Conservation (phyloP, 768 basidiomycete genomes). For the Tulasnella sp. region DNA sequence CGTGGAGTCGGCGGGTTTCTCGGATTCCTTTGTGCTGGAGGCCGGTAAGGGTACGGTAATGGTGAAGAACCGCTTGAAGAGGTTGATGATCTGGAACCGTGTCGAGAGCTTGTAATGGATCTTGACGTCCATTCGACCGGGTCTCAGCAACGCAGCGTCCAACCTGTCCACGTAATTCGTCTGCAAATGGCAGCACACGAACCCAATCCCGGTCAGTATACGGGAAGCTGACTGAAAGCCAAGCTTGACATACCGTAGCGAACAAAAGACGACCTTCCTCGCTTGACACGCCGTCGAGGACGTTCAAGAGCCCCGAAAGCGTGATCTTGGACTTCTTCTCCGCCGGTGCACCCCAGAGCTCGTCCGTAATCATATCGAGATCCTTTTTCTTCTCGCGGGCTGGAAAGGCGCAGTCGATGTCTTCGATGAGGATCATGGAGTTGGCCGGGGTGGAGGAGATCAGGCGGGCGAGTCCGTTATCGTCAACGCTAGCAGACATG, state of each 20-base stretch:
- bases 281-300: conserved; percentile 46
- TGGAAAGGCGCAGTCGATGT: conserved; percentile 50
- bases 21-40: neutral
- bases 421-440: conserved; percentile 46
- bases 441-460: conserved; percentile 38
- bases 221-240: neutral
- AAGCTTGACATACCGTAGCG: conserved; percentile 34
- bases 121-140: conserved; percentile 46
- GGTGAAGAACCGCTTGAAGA: conserved; percentile 40
- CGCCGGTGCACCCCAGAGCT: conserved; percentile 5
- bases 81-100: conserved; percentile 33
- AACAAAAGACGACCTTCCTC: conserved; percentile 53
- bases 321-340: conserved; percentile 31
- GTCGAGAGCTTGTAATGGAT: conserved; percentile 42
- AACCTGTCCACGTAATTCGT: conserved; percentile 45
- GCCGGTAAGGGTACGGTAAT: neutral
- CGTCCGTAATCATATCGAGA: neutral
- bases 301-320: conserved; percentile 45
- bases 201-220: neutral
- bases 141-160: conserved; percentile 45
- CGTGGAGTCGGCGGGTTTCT: neutral
- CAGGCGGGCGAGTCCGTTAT: conserved; percentile 36
- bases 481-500: conserved; percentile 33
- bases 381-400: conserved; percentile 27
- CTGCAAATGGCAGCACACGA: conserved; percentile 21